A percentile compares a stretch with the other conserved stretches of the same genome.
phyloP scores from a whole-genome alignment of 116 monocot genomes.

The Papilionanthe hybrid region DNA sequence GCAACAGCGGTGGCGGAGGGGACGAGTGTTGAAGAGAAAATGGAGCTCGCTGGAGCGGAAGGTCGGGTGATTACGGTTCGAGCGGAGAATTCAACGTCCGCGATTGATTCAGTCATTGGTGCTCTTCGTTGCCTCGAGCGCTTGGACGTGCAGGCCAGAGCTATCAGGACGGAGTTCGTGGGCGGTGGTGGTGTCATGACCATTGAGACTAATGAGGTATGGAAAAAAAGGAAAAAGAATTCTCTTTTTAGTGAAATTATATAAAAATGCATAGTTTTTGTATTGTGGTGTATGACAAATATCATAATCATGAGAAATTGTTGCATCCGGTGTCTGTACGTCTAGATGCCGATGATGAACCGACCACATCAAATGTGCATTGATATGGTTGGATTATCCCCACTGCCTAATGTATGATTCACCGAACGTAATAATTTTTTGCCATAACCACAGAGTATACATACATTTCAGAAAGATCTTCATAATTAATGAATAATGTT shows the following conservation, averaged over 20 bases:
- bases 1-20: neutral
- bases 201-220: constrained; percentile 7
- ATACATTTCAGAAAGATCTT: no score
- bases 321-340: no score
- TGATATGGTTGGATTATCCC: no score
- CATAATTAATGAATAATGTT: no score
- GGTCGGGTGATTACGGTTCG: neutral
- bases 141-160: constrained; percentile 10
- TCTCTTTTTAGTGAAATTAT: neutral
- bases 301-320: no score
- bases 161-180: constrained; percentile 8
- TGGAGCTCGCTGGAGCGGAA: neutral
- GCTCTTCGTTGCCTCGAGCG: constrained; percentile 18
- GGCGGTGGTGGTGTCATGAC: neutral
- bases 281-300: no score
- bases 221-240: neutral
- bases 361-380: no score
- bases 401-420: no score
- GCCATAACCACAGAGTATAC: no score
- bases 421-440: no score
- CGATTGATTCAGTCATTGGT: constrained; percentile 16
- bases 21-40: neutral
- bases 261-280: neutral
- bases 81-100: neutral
- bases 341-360: no score